Evolutionary conservation across 805 yeast species (phyloP).

Genomic region (Candida ovalis): DNA sequence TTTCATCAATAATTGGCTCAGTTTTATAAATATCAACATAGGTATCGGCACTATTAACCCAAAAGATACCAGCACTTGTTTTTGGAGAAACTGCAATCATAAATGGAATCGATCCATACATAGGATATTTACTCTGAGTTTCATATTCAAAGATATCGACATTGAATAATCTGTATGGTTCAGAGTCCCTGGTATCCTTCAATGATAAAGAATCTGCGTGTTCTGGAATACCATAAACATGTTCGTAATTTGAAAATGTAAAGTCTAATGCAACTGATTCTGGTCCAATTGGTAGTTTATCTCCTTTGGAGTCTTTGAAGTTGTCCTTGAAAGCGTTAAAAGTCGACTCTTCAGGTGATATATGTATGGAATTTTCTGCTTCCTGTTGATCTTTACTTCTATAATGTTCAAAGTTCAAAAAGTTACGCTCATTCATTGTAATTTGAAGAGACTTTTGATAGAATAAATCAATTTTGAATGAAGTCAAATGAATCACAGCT

Average conservation of each 20-base stretch:
- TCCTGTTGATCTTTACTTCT: slow-evolving; percentile 45
- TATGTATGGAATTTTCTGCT: slow-evolving; percentile 33
- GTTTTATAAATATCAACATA: slow-evolving; percentile 65
- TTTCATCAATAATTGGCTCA: slow-evolving; percentile 4
- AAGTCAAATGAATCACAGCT: slow-evolving; percentile 40
- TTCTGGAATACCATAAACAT: slow-evolving; percentile 94
- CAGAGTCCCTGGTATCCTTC: slow-evolving; percentile 58
- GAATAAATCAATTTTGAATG: slow-evolving; percentile 48
- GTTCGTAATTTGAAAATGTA: slow-evolving; percentile 51
- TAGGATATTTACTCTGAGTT: slow-evolving; percentile 73
- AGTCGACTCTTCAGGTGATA: slow-evolving; percentile 57
- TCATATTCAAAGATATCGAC: slow-evolving; percentile 96
- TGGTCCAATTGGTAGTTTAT: slow-evolving; percentile 76
- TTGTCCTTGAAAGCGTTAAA: slow-evolving; percentile 67
- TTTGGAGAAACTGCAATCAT: slow-evolving; percentile 63
- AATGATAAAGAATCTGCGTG: slow-evolving; percentile 81
- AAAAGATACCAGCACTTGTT: slow-evolving; percentile 71
- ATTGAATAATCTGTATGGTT: slow-evolving; percentile 85
- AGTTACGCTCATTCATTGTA: slow-evolving; percentile 61
- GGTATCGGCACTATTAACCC: slow-evolving; percentile 93
- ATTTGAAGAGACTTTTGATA: slow-evolving; percentile 46
- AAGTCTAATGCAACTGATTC: slow-evolving; percentile 85
- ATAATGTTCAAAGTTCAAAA: slow-evolving; percentile 81
- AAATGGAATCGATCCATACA: slow-evolving; percentile 95
- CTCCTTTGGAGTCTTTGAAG: slow-evolving; percentile 63